A percentile compares a stretch with the other conserved stretches of the same genome.
Conservation (phyloP, 2,329 filamentous ascomycete genomes). For the Neoscytalidium dimidiatum region DNA sequence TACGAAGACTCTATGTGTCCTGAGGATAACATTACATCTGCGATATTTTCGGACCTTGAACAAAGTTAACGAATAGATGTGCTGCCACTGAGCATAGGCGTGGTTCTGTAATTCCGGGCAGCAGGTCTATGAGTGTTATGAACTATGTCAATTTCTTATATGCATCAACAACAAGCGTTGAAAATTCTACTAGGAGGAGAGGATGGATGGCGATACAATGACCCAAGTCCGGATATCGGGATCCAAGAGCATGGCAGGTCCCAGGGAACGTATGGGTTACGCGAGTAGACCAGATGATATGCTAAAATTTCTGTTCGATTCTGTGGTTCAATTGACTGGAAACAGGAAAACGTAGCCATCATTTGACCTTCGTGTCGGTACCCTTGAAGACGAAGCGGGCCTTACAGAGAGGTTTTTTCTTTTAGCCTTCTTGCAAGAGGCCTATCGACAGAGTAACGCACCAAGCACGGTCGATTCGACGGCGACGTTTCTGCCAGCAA, state of each 20-base stretch:
- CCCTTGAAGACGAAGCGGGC: too few relatives aligned
- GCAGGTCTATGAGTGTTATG: slow-evolving; percentile 19
- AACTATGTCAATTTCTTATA: neutral
- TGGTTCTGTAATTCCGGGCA: too few relatives aligned
- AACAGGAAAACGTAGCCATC: too few relatives aligned
- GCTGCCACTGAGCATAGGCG: too few relatives aligned
- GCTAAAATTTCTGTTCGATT: too few relatives aligned
- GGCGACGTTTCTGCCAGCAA: neutral
- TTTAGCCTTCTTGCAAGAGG: slow-evolving; percentile 55
- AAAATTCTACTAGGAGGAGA: slow-evolving; percentile 47
- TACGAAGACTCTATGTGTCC: too few relatives aligned
- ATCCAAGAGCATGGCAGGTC: neutral
- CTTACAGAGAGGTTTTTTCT: slow-evolving; percentile 37
- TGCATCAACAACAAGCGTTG: slow-evolving; percentile 47
- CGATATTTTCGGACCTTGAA: too few relatives aligned
- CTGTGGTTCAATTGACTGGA: too few relatives aligned
- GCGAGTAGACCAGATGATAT: too few relatives aligned
- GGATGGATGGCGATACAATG: slow-evolving; percentile 37
- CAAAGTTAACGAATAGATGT: too few relatives aligned
- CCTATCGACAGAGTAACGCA: slow-evolving; percentile 51
- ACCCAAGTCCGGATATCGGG: slow-evolving; percentile 23
- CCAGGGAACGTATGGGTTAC: neutral
- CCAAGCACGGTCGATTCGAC: slow-evolving; percentile 16
- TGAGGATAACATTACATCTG: too few relatives aligned
- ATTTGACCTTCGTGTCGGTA: too few relatives aligned